Evolutionary conservation across 202 grass and related monocot genomes (phyloP).

Genomic region (Zoysia matrella): DNA sequence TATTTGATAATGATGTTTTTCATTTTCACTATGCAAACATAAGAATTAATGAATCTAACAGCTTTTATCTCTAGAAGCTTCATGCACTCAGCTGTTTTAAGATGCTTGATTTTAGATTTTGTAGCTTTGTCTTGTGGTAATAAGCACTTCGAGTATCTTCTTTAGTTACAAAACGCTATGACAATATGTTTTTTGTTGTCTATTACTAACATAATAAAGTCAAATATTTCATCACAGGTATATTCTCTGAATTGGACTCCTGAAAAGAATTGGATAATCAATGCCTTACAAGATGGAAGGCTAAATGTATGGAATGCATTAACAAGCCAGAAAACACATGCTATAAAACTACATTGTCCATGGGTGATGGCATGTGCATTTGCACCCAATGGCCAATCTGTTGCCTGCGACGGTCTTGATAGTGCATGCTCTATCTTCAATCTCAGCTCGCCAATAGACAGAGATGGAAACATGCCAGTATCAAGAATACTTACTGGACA

Average conservation of each 20-base stretch:
- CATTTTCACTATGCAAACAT: too few species aligned
- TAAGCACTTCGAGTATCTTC: slow-evolving; percentile 15
- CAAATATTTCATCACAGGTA: slow-evolving; percentile 59
- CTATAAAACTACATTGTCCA: slow-evolving; percentile 92
- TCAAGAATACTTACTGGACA: slow-evolving; percentile 89
- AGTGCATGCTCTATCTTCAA: slow-evolving; percentile 99
- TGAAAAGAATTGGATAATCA: slow-evolving; percentile 99
- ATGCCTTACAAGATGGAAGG: slow-evolving; percentile 88
- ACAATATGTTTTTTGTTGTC: neutral
- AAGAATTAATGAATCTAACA: neutral
- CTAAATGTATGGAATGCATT: slow-evolving; percentile 99
- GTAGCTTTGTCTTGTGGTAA: neutral
- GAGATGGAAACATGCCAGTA: slow-evolving; percentile 88
- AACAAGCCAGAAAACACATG: slow-evolving; percentile 99
- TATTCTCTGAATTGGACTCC: slow-evolving; percentile 98
- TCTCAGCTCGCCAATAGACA: slow-evolving; percentile 86
- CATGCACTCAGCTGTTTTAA: slow-evolving; percentile 5
- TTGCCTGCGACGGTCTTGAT: slow-evolving; percentile 98
- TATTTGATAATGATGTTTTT: too few species aligned
- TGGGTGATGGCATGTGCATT: slow-evolving; percentile 98
- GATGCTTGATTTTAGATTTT: slow-evolving; percentile 16
- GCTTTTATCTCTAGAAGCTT: slow-evolving; percentile 5
- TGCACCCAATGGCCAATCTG: slow-evolving; percentile 90
- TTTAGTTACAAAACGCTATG: slow-evolving; percentile 3
- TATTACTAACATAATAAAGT: slow-evolving; percentile 30